Base-by-base conservation (phyloP, 2,329 filamentous ascomycete genomes). In the Fusarium torreyae region DNA sequence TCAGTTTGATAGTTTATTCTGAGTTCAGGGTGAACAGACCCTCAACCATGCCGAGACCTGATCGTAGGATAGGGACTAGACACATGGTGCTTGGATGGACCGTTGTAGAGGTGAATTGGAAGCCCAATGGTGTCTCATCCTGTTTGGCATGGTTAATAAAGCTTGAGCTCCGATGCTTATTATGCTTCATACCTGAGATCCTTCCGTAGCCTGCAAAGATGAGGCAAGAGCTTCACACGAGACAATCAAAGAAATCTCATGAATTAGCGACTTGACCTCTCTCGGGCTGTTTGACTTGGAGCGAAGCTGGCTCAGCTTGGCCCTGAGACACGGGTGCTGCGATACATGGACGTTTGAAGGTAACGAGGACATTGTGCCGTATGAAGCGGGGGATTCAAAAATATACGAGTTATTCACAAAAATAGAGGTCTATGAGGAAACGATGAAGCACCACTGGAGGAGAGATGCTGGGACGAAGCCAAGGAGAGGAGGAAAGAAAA, bases 41-140 rank as follows among this genome's bases (percentile, higher is more conserved):
- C 77, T 97, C 93, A 43, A 97, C 88, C 94, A 98, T 98, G 78
- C 89, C 93, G 40, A 98, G 85, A 26, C 95, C 95, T 5, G 93
- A 97, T 64, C 95, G 88, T n/a, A 98, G 88, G 79, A 98, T 97
- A 38, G 95, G 95, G 4, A 98, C 91, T 54, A 98, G 87, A 53
- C 91, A 94, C 72, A 98, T 88, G 61, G 87, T 87, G 49, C 85
- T 81, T 1, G 93, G 91, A 7, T 86, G 80, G 69, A 93, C 85
- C 39, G 84, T 84, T 38, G 88, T 87, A 1, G 88, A 90, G 15
- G 88, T 86, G 82, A 94, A 97, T 66, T 89, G 82, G 78, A 90
- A 93, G 69, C 92, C 92, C 33, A 98, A 86, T 1, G 93, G 92
- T 0, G 94, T 96, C 76, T 87, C 82, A 77, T 91, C 93, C 92